Evolutionary conservation across 2,329 filamentous ascomycete genomes (phyloP), one percentile per base, ranked within the genome.

Genomic region (Xylaria multiplex): DNA sequence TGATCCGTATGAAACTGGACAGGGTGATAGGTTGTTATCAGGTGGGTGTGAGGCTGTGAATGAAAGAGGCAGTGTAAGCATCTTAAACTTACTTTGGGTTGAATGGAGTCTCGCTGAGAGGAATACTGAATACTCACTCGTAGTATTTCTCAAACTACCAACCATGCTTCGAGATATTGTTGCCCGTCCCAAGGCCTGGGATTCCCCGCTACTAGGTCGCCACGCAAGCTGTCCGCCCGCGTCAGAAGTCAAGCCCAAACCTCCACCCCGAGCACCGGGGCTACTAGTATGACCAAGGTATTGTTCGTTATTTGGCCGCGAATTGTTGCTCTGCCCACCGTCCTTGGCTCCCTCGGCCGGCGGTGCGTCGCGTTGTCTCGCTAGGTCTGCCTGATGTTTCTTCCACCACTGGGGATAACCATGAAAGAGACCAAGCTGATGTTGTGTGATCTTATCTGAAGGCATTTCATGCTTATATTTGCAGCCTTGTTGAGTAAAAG

Each of bases 391-490:
- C 71, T 85, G 83, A 37, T 81, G 78, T 74, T 85, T 85, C 76
- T 82, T 86, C 82, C 83, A 90, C 87, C 87, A 90, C 16, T 78
- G 75, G 0, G 87, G 88, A n/a, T 86, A 79, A 0, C 88, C 88
- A 67, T 89, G 85, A 70, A 88, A 88, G 1, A 97, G 85, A 0
- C 94, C 94, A 2, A 97, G 83, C 6, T 85, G 82, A 49, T 86
- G 81, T 71, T 96, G 87, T 0, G 88, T 91, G 0, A 83, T 81
- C 57, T 83, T 83, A 69, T 93, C 88, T 30, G 81, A 78, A 0
- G 94, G 94, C 91, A 97, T 97, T 77, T 96, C 92, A 77, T 97
- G 94, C 80, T 93, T 95, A 82, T 89, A 97, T 70, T 90, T 88
- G 81, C 94, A 97, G 0, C 94, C 93, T 74, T 94, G 90, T 77